Conservation (phyloP, 2,329 filamentous ascomycete genomes). For the Botrytis fabae region DNA sequence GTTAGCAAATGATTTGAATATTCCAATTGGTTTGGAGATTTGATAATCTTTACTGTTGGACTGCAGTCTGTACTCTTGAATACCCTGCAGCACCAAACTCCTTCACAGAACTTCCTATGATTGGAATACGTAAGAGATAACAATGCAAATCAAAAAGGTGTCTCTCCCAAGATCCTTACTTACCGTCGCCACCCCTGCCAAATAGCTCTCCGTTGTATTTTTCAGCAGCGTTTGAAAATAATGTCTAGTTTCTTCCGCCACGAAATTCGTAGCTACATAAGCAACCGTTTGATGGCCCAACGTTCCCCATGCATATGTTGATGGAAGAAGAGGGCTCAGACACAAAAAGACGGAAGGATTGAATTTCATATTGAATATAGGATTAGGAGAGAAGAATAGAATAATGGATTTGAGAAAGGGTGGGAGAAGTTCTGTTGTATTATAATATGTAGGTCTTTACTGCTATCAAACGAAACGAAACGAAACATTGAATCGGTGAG, state of each 20-base stretch:
- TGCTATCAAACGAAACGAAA: neutral
- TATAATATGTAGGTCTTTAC: neutral
- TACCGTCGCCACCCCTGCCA: conserved; percentile 59
- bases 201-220: conserved; percentile 56
- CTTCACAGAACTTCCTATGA: neutral
- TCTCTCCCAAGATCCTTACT: neutral
- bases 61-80: no score
- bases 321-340: conserved; percentile 23
- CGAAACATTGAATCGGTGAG: neutral
- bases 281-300: conserved; percentile 67
- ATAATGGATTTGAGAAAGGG: neutral
- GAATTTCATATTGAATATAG: neutral
- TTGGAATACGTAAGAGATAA: no score
- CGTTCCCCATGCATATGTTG: conserved; percentile 39
- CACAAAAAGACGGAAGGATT: neutral
- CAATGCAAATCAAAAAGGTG: neutral
- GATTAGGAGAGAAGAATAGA: neutral
- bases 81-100: neutral
- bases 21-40: no score
- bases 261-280: conserved; percentile 61
- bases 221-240: conserved; percentile 60
- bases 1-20: neutral
- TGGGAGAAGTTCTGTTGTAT: neutral
- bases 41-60: no score
- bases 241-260: conserved; percentile 54